Conservation (phyloP, 2,329 filamentous ascomycete genomes). For the Metarhizium humberi region DNA sequence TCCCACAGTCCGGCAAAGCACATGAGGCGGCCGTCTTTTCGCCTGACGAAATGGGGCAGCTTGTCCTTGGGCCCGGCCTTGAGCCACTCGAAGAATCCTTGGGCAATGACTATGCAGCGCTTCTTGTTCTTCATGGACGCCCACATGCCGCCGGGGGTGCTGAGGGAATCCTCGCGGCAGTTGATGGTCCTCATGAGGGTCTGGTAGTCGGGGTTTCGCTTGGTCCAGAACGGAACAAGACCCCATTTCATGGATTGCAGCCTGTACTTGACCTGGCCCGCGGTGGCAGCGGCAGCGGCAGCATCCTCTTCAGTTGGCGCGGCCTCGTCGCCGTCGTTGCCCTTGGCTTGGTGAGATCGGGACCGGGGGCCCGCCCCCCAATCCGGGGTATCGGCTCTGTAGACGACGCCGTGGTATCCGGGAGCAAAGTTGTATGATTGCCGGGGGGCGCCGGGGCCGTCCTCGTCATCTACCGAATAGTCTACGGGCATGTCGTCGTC, state of each 20-base stretch:
- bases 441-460: slow-evolving; percentile 44
- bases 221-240: slow-evolving; percentile 88
- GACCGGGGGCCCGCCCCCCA: slow-evolving; percentile 38
- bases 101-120: slow-evolving; percentile 76
- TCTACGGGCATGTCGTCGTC: slow-evolving; percentile 65
- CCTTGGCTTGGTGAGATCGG: slow-evolving; percentile 1
- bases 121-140: slow-evolving; percentile 82
- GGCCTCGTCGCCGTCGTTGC: background rate
- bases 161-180: slow-evolving; percentile 81
- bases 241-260: slow-evolving; percentile 96
- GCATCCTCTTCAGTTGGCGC: background rate
- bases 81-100: slow-evolving; percentile 96
- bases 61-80: slow-evolving; percentile 71
- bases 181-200: slow-evolving; percentile 86
- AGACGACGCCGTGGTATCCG: slow-evolving; percentile 75
- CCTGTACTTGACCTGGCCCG: slow-evolving; percentile 53
- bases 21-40: slow-evolving; percentile 76
- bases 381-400: slow-evolving; percentile 64
- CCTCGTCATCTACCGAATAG: slow-evolving; percentile 56
- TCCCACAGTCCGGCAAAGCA: slow-evolving; percentile 92
- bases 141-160: slow-evolving; percentile 77
- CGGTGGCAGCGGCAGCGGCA: background rate
- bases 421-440: slow-evolving; percentile 92
- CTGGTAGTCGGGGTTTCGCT: slow-evolving; percentile 67
- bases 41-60: slow-evolving; percentile 73